Evolutionary conservation across 768 basidiomycete genomes (phyloP), one percentile per base, ranked within the genome.

Genomic region (Pilatotrama ljubarskyi): DNA sequence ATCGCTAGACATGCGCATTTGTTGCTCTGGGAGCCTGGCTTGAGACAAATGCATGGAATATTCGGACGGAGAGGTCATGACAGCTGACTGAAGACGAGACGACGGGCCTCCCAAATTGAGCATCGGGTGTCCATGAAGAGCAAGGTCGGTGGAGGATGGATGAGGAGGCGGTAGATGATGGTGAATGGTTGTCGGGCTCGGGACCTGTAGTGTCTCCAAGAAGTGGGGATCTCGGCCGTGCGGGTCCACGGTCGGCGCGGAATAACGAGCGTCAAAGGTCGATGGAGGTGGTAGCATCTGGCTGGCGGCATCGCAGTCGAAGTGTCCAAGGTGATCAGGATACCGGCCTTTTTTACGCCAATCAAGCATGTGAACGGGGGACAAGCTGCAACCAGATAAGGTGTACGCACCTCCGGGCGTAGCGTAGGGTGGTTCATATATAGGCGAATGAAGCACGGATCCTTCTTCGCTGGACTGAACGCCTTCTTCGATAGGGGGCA

Each of bases 391-490:
- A 75, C 69, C 69, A 74, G 76, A 78, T 74, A 73, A 71, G 69
- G 66, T 69, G 65, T 51, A 69, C 74, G 59, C 66, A 75, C 74
- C 65, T 57, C 71, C 66, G 65, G 64, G 68, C 67, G 51, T 58
- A 58, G 73, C 74, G 70, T 78, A 77, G 69, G 78, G 76, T 67
- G 77, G 76, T 76, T 84, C 81, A 74, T 87, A 86, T 52, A 84
- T 80, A 65, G 90, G 88, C 2, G 89, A 90, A 67, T 88, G 87
- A 22, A 90, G 74, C 61, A 86, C 88, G 52, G 88, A 90, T 69
- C 86, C 84, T 68, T 89, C 88, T 69, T 90, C 88, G 72, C 85
- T 87, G 22, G 86, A 88, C 74, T 84, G 86, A 43, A 81, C 80
- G 38, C 85, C 82, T 68, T 89, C 87, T 70, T 88, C 88, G 59